Conservation (phyloP, 768 basidiomycete genomes). For the Chlorophyllum brunneum region DNA sequence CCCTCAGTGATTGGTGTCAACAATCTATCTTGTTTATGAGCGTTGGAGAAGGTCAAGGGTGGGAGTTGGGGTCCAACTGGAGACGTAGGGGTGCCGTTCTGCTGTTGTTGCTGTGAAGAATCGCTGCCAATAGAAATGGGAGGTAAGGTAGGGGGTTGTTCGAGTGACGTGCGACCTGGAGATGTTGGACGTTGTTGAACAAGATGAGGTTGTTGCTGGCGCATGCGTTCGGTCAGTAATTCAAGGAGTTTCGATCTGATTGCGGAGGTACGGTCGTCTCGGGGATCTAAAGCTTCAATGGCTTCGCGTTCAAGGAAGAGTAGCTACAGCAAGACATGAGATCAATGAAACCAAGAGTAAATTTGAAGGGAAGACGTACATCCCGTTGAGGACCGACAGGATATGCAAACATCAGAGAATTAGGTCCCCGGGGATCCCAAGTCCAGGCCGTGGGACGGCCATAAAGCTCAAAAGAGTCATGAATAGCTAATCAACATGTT, state of each 20-base stretch:
- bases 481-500: constrained; percentile 49
- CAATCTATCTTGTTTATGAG: constrained; percentile 23
- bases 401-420: constrained; percentile 91
- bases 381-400: constrained; percentile 82
- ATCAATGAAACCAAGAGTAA: not conserved
- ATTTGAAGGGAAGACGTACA: constrained; percentile 48
- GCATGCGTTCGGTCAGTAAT: constrained; percentile 65
- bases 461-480: constrained; percentile 85
- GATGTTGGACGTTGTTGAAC: constrained; percentile 18
- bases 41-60: constrained; percentile 44
- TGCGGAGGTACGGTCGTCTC: constrained; percentile 72
- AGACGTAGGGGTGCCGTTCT: constrained; percentile 6
- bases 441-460: constrained; percentile 83
- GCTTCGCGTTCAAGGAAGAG: constrained; percentile 86
- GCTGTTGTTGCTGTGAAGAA: constrained; percentile 11
- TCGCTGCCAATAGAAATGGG: constrained; percentile 26
- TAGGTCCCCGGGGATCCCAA: constrained; percentile 84
- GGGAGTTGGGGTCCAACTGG: constrained; percentile 51
- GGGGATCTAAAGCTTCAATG: constrained; percentile 73
- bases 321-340: constrained; percentile 40
- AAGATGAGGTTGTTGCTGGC: constrained; percentile 28
- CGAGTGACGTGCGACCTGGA: constrained; percentile 15
- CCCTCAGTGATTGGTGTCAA: constrained; percentile 70
- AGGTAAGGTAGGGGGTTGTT: constrained; percentile 32
- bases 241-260: constrained; percentile 60